Percentiles rank a stretch among this genome's conserved stretches.
phyloP scores from a whole-genome alignment of 352 stramenopile genomes.

The Pythium phragmitis region DNA sequence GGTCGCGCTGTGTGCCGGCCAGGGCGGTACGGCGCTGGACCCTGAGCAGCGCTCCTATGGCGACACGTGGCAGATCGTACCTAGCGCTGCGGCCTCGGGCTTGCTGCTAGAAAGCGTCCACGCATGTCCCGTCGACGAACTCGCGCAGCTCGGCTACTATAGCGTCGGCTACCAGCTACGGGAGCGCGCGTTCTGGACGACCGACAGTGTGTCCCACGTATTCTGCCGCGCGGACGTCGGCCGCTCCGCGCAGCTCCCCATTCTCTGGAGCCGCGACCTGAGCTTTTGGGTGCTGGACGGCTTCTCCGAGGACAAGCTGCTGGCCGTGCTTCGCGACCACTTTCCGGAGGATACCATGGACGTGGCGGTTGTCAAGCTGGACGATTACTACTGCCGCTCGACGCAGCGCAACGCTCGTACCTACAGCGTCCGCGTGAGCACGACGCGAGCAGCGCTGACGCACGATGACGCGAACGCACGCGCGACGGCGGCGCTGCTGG shows the following conservation, averaged over 20 bases:
- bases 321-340: slow-evolving; percentile 36
- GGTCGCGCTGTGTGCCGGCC: slow-evolving; percentile 78
- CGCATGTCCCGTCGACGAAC: slow-evolving; percentile 53
- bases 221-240: slow-evolving; percentile 54
- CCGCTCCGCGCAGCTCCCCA: slow-evolving; percentile 43
- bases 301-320: slow-evolving; percentile 53
- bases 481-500: slow-evolving; percentile 35
- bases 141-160: slow-evolving; percentile 70
- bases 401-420: slow-evolving; percentile 56
- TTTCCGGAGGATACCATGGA: slow-evolving; percentile 43
- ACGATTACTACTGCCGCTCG: slow-evolving; percentile 57
- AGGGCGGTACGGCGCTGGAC: slow-evolving; percentile 76
- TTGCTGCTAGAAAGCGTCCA: slow-evolving; percentile 67
- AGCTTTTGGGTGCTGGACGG: slow-evolving; percentile 78
- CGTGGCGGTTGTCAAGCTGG: slow-evolving; percentile 40
- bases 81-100: slow-evolving; percentile 52
- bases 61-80: slow-evolving; percentile 82
- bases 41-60: slow-evolving; percentile 52
- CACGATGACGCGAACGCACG: slow-evolving; percentile 53
- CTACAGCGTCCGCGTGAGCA: slow-evolving; percentile 54
- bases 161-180: slow-evolving; percentile 78
- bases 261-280: slow-evolving; percentile 64
- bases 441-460: slow-evolving; percentile 37
- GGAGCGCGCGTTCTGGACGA: slow-evolving; percentile 73
- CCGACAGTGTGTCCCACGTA: slow-evolving; percentile 64